Evolutionary conservation across 2,329 filamentous ascomycete genomes (phyloP).

Genomic region (Penicillium polonicum): DNA sequence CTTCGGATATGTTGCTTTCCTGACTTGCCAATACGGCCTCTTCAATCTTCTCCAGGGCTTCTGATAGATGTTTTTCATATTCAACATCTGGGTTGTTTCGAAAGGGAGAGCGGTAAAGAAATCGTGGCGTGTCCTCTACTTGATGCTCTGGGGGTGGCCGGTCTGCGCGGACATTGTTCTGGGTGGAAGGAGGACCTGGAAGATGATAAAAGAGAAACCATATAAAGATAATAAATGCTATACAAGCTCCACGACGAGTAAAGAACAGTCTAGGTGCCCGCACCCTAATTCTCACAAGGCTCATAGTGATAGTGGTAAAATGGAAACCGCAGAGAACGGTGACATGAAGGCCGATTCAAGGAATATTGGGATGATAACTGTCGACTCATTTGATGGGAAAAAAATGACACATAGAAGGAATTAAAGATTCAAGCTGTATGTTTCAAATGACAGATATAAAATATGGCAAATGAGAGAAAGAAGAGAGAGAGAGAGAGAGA

Average conservation of each 20-base stretch:
- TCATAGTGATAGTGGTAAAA: neutral
- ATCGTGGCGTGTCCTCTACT: constrained; percentile 4
- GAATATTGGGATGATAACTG: neutral
- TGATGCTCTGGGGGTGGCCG: constrained; percentile 16
- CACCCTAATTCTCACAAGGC: neutral
- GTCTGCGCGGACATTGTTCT: constrained; percentile 1
- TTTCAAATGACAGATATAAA: neutral
- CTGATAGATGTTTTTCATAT: neutral
- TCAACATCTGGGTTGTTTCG: neutral
- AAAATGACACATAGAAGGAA: neutral
- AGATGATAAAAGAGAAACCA: constrained; percentile 4
- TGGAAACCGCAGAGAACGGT: neutral
- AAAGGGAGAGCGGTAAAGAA: constrained; percentile 1
- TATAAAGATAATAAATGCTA: neutral
- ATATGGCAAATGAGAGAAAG: neutral
- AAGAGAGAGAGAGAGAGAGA: neutral
- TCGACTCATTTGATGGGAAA: neutral
- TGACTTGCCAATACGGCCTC: neutral
- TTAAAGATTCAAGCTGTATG: neutral
- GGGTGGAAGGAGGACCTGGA: constrained; percentile 1
- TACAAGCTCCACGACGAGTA: constrained; percentile 34
- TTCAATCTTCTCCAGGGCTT: neutral
- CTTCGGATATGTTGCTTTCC: neutral
- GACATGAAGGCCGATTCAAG: neutral
- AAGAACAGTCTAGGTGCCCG: neutral